Conservation (phyloP, 306 rosid genomes). For the Vigna angularis region DNA sequence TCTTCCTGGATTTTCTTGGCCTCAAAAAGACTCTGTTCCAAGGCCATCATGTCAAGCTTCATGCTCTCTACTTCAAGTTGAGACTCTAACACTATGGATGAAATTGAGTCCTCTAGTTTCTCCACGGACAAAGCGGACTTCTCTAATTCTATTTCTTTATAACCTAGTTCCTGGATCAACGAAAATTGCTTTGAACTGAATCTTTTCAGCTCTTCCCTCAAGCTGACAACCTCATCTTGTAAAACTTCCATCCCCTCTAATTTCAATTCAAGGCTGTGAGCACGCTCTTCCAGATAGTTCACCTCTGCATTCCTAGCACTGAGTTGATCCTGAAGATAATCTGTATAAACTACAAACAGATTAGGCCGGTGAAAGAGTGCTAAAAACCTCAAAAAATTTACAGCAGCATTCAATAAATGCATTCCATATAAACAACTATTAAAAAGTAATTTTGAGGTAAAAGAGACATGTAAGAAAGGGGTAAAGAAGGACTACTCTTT, state of each 20-base stretch:
- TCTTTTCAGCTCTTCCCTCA: constrained; percentile 66
- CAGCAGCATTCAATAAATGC: constrained; percentile 14
- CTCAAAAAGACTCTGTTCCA: constrained; percentile 72
- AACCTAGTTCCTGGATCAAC: constrained; percentile 67
- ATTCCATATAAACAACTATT: constrained; percentile 22
- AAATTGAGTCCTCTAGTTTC: constrained; percentile 74
- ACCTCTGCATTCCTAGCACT: constrained; percentile 68
- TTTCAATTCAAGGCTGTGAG: constrained; percentile 62
- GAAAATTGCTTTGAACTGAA: constrained; percentile 60
- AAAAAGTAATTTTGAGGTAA: constrained; percentile 20
- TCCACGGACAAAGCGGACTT: constrained; percentile 63
- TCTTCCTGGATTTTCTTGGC: constrained; percentile 74
- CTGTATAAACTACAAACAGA: constrained; percentile 58
- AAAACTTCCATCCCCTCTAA: constrained; percentile 60
- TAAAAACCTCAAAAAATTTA: constrained; percentile 12
- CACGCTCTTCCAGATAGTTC: constrained; percentile 61
- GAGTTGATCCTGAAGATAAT: constrained; percentile 86
- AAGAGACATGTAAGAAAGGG: constrained; percentile 25
- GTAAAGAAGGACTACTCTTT: background rate
- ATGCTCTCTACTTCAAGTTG: constrained; percentile 91
- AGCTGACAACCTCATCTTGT: constrained; percentile 58
- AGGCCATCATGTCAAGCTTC: constrained; percentile 79
- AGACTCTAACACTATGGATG: constrained; percentile 79
- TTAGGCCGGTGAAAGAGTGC: constrained; percentile 31
- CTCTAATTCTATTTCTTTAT: constrained; percentile 64